Evolutionary conservation across 2,329 filamentous ascomycete species (phyloP), one percentile per base, ranked within the genome.

Genomic region (Fusarium pseudonygamai): DNA sequence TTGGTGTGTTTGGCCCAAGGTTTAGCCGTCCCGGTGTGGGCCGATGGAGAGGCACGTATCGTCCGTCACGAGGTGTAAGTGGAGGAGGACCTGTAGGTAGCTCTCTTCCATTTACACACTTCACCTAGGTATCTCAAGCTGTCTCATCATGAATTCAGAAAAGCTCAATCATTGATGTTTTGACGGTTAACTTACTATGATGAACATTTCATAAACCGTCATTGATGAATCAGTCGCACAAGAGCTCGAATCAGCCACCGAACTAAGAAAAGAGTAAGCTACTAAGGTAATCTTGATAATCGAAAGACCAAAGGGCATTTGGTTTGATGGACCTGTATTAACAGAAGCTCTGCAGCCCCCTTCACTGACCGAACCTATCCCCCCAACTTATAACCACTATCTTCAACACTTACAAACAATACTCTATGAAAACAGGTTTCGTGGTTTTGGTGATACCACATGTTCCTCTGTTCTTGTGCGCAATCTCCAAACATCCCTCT

Each of bases 1-100:
- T 82, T 82, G 80, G 80, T 50, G 50, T 15, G 43, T 71, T 49
- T 67, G 47, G 24, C 42, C 65, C 66, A 64, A 55, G 63, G 69
- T 65, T 65, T 70, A 70, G 28, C 59, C 75, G 64, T 49, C 66
- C 32, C 43, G 37, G 46, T 43, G 65, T 63, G 65, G 65, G n/a
- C 42, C 42, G n/a, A 55, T 24, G n/a, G 4, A 36, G 15, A 24
- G 59, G 53, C 71, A 76, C 69, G 63, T 76, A 76, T 64, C 58
- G 32, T 46, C n/a, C 40, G 50, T 20, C 26, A 10, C 39, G 15
- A 63, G 26, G 32, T 43, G 49, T 39, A 24, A 34, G 28, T 24
- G 30, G 47, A 50, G 47, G 30, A 30, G 45, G 30, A 34, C 45
- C 26, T 47, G 42, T 18, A n/a, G 4, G 30, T 32, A 18, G 36